Conservation (phyloP, 306 rosid genomes). For the Quercus mongolica region DNA sequence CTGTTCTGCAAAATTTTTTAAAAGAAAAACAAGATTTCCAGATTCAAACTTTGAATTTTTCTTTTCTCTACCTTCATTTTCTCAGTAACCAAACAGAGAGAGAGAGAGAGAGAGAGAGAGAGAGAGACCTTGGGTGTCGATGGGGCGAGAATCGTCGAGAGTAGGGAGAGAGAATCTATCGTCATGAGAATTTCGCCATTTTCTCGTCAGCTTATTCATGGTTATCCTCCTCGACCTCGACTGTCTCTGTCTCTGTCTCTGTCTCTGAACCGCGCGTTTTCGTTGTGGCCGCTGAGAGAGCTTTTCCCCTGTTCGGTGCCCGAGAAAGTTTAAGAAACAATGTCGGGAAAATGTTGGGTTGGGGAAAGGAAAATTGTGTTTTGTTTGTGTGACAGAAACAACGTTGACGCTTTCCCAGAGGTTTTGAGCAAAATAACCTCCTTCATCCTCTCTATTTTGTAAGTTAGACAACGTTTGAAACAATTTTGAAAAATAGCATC, state of each 20-base stretch:
- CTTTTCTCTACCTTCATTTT: background rate
- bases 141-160: conserved; percentile 52
- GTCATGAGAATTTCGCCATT: conserved; percentile 38
- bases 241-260: background rate
- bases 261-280: background rate
- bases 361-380: too few species aligned
- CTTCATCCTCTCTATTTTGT: too few species aligned
- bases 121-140: conserved; percentile 61
- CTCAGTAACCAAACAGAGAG: background rate
- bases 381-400: too few species aligned
- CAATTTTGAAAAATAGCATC: too few species aligned
- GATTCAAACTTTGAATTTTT: background rate
- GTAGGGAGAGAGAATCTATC: conserved; percentile 63
- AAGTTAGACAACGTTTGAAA: too few species aligned
- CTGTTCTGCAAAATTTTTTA: conserved; percentile 47
- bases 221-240: background rate
- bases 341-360: too few species aligned
- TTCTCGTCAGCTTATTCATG: conserved; percentile 68
- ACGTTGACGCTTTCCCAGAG: too few species aligned
- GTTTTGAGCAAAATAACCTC: too few species aligned
- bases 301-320: too few species aligned
- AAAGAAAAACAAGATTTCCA: background rate
- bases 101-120: background rate
- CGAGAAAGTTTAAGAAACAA: too few species aligned
- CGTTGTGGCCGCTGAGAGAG: too few species aligned